A percentile compares a stretch with the other conserved stretches of the same genome.
These are phyloP conservation scores for Tetracladium setigerum DNA, from an alignment of 495 filamentous ascomycete species.

Conservation along the genomic window DNA sequence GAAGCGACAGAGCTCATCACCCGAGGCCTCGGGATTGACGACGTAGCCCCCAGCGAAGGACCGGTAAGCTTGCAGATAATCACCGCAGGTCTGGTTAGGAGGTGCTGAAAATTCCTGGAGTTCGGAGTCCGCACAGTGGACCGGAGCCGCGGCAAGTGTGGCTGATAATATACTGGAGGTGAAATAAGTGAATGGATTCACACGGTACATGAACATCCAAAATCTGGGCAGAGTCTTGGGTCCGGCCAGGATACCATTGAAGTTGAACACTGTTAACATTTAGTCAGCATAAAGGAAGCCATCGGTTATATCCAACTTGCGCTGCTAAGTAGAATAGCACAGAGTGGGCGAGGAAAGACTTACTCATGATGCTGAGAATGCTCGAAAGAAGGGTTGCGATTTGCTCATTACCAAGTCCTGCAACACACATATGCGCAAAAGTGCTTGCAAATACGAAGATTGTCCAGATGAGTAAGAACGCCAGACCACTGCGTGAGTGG, in stretches of 20 bases:
- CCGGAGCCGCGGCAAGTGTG: slow-evolving; percentile 45
- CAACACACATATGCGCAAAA: slow-evolving; percentile 47
- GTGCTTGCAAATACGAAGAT: slow-evolving; percentile 62
- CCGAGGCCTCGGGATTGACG: slow-evolving; percentile 35
- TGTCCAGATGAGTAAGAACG: slow-evolving; percentile 5
- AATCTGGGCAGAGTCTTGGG: slow-evolving; percentile 55
- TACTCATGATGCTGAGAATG: slow-evolving; percentile 44
- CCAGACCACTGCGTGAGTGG: not conserved
- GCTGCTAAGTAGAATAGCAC: not conserved
- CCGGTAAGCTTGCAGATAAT: slow-evolving; percentile 48
- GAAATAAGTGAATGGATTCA: slow-evolving; percentile 65
- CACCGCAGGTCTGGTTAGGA: slow-evolving; percentile 41
- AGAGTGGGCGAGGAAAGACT: slow-evolving; percentile 19
- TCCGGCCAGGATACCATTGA: slow-evolving; percentile 30
- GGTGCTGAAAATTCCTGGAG: slow-evolving; percentile 44
- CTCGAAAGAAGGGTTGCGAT: slow-evolving; percentile 43
- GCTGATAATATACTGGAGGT: slow-evolving; percentile 53
- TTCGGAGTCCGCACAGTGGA: slow-evolving; percentile 56
- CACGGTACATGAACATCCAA: slow-evolving; percentile 79
- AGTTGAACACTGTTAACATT: slow-evolving; percentile 51
- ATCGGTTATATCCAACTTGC: slow-evolving; percentile 31
- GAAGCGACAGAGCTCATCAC: slow-evolving; percentile 48
- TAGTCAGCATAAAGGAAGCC: slow-evolving; percentile 48
- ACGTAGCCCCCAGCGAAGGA: slow-evolving; percentile 40
- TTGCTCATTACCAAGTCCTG: slow-evolving; percentile 39